Evolutionary conservation across 441 rosid genomes (phyloP), one percentile per base, ranked within the genome.

Genomic region (Theobroma grandiflorum): DNA sequence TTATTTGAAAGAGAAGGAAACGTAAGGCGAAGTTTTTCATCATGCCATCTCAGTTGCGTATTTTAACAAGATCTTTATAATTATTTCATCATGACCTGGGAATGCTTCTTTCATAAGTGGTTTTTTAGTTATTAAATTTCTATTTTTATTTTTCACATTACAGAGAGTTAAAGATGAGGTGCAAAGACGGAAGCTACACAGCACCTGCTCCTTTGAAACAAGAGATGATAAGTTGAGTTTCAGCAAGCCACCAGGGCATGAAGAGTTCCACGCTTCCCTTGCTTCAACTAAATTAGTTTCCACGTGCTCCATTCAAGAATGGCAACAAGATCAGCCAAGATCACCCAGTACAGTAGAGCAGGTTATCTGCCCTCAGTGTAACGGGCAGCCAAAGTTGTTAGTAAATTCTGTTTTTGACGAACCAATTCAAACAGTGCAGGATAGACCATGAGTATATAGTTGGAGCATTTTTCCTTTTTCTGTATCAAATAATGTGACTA

Each of bases 111-210:
- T 45, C 22, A 12, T 5, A 11, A 42, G 22, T 73, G 70, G 45
- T 8, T 16, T 55, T 52, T 49, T 20, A 26, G 58, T 78, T 35
- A 40, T 43, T 7, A 33, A 20, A 12, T 33, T 42, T 70, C 20
- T 37, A 9, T 47, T 47, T 68, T 38, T 52, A 1, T 33, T 35
- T 64, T 72, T 20, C 16, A 52, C 33, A 64, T 81, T 84, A 43
- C 84, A 96, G 99, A 91, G 88, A 79, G 92, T 94, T 38, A 89
- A 87, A 78, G 96, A 95, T 18, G 97, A 93, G 83, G 87, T 94
- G 76, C 86, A 88, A 72, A 85, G 80, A 75, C 86, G 95, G 88
- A 91, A 85, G 85, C 79, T 78, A 81, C 89, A 85, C 45, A 63
- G 82, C 57, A 65, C 61, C 45, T 22, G 81, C 40, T 77, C 79